Evolutionary conservation across 2,329 filamentous ascomycete genomes (phyloP), one percentile per base, ranked within the genome.

Genomic region (Remersonia thermophila): DNA sequence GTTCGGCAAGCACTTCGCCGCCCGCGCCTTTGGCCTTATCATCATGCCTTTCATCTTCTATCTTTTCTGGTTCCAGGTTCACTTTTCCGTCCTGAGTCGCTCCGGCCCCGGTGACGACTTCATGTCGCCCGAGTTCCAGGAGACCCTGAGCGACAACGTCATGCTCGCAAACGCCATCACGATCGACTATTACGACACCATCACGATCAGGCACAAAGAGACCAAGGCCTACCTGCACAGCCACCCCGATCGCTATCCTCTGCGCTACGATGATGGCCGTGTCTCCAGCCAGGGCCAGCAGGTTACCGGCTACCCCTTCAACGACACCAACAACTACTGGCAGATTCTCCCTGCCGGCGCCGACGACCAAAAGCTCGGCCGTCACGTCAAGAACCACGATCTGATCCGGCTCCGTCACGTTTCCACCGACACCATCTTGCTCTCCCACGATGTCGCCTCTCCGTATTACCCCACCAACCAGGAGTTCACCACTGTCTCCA

Each of bases 51-150:
- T 98, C 69, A 69, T 96, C 53, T 93, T 98, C 62, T 98, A 98
- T 61, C 74, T 98, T 32, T 96, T 98, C 71, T 98, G 91, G 91
- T 98, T 98, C 78, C 91, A 98, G 69, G 87, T 98, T 20, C 91
- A 98, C 64, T 98, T 98, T 59, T 71, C 84, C 30, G 84, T 98
- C 51, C 71, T 98, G 44, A 80, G 66, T 47, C 73, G 80, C 41
- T 96, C 91, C 35, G 91, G 91, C 26, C 89, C 91, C 30, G 91
- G 91, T 36, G 91, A 98, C 55, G 89, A 96, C 54, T 98, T 98
- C 64, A 98, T 98, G 91, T 86, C 82, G 3, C 91, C 91, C 2
- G 85, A 91, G 54, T 98, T 98, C 66, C 91, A 98, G 64, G 87
- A 94, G 64, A 96, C 91, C 2, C 67, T 98, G 45, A 86, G 82